phyloP scores from a whole-genome alignment of 2,329 filamentous ascomycete species.

The Aschersonia sp. region DNA sequence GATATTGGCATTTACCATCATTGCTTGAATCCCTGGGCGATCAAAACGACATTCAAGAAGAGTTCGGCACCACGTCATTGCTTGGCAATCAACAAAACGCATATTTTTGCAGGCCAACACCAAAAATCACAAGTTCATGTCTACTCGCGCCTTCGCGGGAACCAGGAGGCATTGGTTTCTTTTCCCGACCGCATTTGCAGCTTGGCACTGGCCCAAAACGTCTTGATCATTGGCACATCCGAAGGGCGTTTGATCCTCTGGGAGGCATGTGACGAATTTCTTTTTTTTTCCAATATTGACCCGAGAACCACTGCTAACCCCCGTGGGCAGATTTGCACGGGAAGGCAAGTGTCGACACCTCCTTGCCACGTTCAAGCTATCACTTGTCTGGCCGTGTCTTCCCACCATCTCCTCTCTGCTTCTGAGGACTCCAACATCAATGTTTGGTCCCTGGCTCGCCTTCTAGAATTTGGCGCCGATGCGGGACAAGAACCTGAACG shows the following conservation, averaged over 20 bases:
- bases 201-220: constrained; percentile 54
- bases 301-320: constrained; percentile 2
- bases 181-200: constrained; percentile 80
- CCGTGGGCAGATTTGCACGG: constrained; percentile 48
- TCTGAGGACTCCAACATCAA: constrained; percentile 82
- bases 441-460: constrained; percentile 70
- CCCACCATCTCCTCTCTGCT: constrained; percentile 60
- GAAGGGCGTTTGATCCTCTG: constrained; percentile 80
- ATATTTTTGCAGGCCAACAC: constrained; percentile 82
- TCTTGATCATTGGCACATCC: constrained; percentile 67
- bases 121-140: constrained; percentile 90
- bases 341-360: constrained; percentile 60
- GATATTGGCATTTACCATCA: constrained; percentile 83
- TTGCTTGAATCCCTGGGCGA: constrained; percentile 63
- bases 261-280: constrained; percentile 50
- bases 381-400: constrained; percentile 58
- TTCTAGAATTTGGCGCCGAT: constrained; percentile 46
- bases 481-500: constrained; percentile 54
- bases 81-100: constrained; percentile 64
- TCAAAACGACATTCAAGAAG: constrained; percentile 78
- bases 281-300: constrained; percentile 5
- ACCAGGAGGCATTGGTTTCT: constrained; percentile 76
- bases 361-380: constrained; percentile 70
- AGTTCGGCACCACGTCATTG: constrained; percentile 68
- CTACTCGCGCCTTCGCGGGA: constrained; percentile 70